Percentiles rank a stretch among this genome's conserved stretches.
These are phyloP conservation scores for Leishmania turanica DNA, from an alignment of 208 protist species.

Conservation along the genomic window DNA sequence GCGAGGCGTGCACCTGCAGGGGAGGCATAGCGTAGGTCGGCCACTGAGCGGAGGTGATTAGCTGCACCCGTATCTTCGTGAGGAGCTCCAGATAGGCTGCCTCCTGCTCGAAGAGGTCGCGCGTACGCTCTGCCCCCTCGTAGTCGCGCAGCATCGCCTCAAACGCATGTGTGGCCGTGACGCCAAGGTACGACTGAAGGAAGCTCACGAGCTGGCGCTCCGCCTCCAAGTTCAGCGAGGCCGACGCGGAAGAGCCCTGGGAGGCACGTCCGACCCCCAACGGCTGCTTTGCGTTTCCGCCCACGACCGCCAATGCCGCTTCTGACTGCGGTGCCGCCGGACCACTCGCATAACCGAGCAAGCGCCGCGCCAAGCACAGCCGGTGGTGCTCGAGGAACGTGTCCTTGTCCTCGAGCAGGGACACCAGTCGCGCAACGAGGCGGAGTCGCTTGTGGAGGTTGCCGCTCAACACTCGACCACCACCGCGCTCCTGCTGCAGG, in stretches of 20 bases:
- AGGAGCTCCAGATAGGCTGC: slow-evolving; percentile 18
- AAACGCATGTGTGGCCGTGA: slow-evolving; percentile 40
- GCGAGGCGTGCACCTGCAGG: slow-evolving; percentile 42
- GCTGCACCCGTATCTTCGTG: slow-evolving; percentile 37
- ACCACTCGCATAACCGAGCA: slow-evolving; percentile 31
- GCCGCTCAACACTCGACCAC: slow-evolving; percentile 19
- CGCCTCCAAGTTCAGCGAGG: slow-evolving; percentile 35
- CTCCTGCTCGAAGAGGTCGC: slow-evolving; percentile 37
- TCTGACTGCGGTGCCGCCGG: background rate
- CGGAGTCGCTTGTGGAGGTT: slow-evolving; percentile 23
- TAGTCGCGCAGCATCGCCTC: slow-evolving; percentile 78
- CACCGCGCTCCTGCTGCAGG: slow-evolving; percentile 26
- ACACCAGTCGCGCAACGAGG: slow-evolving; percentile 40
- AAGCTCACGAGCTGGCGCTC: slow-evolving; percentile 56
- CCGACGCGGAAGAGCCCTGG: background rate
- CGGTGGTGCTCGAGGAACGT: slow-evolving; percentile 63
- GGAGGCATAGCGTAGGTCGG: slow-evolving; percentile 45
- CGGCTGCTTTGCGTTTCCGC: background rate
- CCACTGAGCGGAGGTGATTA: slow-evolving; percentile 57
- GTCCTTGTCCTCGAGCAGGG: slow-evolving; percentile 67
- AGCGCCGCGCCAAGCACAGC: slow-evolving; percentile 47
- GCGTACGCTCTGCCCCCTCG: slow-evolving; percentile 29
- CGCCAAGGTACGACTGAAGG: slow-evolving; percentile 49
- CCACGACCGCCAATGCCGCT: background rate
- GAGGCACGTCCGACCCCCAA: background rate